Evolutionary conservation across 352 stramenopile genomes (phyloP).

Genomic region (Pythium graminicola): DNA sequence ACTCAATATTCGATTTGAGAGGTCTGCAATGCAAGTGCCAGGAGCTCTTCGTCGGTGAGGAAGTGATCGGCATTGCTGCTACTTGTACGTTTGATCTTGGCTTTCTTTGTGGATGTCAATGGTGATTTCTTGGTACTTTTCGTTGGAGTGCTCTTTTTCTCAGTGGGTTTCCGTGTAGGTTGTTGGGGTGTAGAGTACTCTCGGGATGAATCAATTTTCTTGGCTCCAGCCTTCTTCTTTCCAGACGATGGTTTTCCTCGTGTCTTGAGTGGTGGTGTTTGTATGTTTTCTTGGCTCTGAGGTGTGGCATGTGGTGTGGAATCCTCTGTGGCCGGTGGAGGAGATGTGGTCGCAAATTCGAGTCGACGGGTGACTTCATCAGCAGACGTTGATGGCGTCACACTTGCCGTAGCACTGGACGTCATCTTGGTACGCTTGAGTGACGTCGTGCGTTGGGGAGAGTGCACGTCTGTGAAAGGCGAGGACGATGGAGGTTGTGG

Average conservation of each 20-base stretch:
- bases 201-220: background rate
- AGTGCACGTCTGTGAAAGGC: background rate
- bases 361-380: conserved; percentile 21
- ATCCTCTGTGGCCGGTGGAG: background rate
- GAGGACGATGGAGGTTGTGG: background rate
- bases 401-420: background rate
- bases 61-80: background rate
- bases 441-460: background rate
- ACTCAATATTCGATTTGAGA: conserved; percentile 28
- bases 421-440: background rate
- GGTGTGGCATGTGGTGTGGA: background rate
- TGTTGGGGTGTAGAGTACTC: background rate
- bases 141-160: background rate
- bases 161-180: background rate
- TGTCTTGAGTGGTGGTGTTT: background rate
- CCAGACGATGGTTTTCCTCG: conserved; percentile 1
- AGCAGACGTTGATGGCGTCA: background rate
- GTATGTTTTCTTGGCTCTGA: background rate
- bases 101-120: conserved; percentile 12
- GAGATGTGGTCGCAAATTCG: conserved; percentile 14
- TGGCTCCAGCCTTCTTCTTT: conserved; percentile 8
- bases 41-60: conserved; percentile 24
- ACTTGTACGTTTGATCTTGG: conserved; percentile 20
- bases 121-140: conserved; percentile 3
- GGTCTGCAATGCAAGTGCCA: conserved; percentile 22